Evolutionary conservation across 495 filamentous ascomycete species (phyloP).

Genomic region (Neurospora africana): DNA sequence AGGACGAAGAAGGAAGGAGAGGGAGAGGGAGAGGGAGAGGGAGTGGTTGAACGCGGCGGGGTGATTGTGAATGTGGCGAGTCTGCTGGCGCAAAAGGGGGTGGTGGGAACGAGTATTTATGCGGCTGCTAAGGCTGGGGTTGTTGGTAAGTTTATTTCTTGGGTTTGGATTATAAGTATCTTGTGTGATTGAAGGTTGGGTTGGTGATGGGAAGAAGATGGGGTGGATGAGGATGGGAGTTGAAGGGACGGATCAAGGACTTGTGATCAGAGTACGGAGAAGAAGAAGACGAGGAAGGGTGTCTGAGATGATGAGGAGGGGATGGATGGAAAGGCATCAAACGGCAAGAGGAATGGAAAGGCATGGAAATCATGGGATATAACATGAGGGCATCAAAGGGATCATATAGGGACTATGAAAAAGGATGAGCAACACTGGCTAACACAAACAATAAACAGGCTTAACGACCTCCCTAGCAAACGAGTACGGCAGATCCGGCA

Average conservation of each 20-base stretch:
- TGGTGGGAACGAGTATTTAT: conserved; percentile 58
- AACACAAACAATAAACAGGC: conserved; percentile 24
- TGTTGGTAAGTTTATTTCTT: conserved; percentile 36
- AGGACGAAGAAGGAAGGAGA: not conserved
- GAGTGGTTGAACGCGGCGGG: too few relatives aligned
- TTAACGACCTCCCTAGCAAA: conserved; percentile 60
- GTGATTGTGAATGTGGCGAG: conserved; percentile 71
- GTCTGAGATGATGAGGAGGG: not conserved
- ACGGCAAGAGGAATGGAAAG: not conserved
- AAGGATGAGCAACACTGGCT: not conserved
- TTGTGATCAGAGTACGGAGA: not conserved
- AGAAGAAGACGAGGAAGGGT: not conserved
- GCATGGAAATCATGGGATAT: not conserved
- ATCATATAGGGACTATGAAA: not conserved
- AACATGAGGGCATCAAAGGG: not conserved
- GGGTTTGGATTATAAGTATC: not conserved
- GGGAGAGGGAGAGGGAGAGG: not conserved
- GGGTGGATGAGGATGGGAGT: not conserved
- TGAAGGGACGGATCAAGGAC: not conserved
- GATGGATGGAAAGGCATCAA: not conserved
- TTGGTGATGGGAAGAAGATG: not conserved
- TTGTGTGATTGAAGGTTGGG: not conserved
- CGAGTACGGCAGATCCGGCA: conserved; percentile 45
- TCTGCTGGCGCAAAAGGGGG: conserved; percentile 53
- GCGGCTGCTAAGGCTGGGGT: conserved; percentile 73